Evolutionary conservation across 805 yeast species (phyloP), one percentile per base, ranked within the genome.

Genomic region (Torulaspora gathmanii): DNA sequence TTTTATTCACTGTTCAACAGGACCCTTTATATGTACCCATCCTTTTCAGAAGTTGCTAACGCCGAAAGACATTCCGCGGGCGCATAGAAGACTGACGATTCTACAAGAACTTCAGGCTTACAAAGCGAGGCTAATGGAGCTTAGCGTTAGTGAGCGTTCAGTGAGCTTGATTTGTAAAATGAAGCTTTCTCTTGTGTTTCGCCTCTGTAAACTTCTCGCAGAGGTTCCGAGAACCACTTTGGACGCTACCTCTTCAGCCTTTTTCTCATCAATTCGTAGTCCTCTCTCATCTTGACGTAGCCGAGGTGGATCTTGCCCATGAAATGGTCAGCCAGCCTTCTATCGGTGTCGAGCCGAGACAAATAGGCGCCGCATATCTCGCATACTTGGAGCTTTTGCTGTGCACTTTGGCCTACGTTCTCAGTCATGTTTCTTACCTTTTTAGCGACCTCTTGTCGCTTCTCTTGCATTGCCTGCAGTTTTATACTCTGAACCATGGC

Each of bases 321-420:
- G 61, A 87, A 89, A 64, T 90, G 97, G 55, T 86, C 96, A 1
- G 91, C 95, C 51, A 90, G 70, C 54, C 97, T 73, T 61, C 89
- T 73, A 61, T 90, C 97, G 47, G 84, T 86, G 63, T 90, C 98
- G 45, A 89, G 68, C 49, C 91, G 71, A 7, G 95, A 85, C 30
- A 91, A 69, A 58, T 83, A 88, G 0, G 95, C 95, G 1, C 95
- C 96, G 67, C 98, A 90, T 1, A 79, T 80, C 51, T 79, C 85
- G 65, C 98, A 90, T 1, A 87, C 95, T 63, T 89, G 96, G 37
- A 90, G 70, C 62, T 87, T 86, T 57, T 90, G 97, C 58, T 86
- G 95, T 1, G 93, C 87, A 10, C 89, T 77, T 54, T 86, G 91
- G 2, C 95, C 93, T 6, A 83, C 73, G 57, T 79, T 81, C 46